phyloP scores from a whole-genome alignment of 2,329 filamentous ascomycete species.

The Microthyrium microscopicum region DNA sequence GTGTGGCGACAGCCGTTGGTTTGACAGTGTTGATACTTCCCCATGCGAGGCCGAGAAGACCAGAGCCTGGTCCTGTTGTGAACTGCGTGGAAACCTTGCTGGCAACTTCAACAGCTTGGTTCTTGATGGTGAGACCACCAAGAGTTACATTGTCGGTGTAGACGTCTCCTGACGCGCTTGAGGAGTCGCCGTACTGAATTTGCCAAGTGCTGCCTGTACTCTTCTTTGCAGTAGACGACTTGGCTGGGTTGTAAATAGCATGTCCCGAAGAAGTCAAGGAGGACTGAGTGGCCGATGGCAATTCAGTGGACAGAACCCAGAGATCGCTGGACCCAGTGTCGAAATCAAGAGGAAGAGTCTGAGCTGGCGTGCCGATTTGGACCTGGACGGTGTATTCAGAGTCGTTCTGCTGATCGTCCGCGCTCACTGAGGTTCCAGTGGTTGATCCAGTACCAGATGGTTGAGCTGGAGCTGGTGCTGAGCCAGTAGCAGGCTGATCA shows the following conservation, averaged over 20 bases:
- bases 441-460: conserved; percentile 1
- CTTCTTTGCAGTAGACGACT: conserved; percentile 43
- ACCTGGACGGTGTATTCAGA: conserved; percentile 48
- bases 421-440: conserved; percentile 36
- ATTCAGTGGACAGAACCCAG: conserved; percentile 39
- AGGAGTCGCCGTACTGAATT: conserved; percentile 52
- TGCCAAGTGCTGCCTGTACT: conserved; percentile 38
- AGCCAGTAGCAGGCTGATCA: conserved; percentile 1
- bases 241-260: conserved; percentile 40
- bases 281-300: conserved; percentile 20
- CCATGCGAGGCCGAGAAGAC: conserved; percentile 51
- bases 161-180: conserved; percentile 47
- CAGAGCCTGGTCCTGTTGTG: conserved; percentile 38
- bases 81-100: conserved; percentile 43
- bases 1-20: conserved; percentile 39
- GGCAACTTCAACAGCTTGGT: conserved; percentile 50
- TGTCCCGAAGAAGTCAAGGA: conserved; percentile 25
- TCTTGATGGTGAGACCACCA: conserved; percentile 43
- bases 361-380: conserved; percentile 45
- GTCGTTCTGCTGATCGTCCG: conserved; percentile 52
- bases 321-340: conserved; percentile 49
- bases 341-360: conserved; percentile 45
- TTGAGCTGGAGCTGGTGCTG: no score
- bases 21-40: conserved; percentile 46
- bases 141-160: conserved; percentile 46